Base-by-base conservation (phyloP, 2,329 filamentous ascomycete species). In the Mycosphaerella arachidis region DNA sequence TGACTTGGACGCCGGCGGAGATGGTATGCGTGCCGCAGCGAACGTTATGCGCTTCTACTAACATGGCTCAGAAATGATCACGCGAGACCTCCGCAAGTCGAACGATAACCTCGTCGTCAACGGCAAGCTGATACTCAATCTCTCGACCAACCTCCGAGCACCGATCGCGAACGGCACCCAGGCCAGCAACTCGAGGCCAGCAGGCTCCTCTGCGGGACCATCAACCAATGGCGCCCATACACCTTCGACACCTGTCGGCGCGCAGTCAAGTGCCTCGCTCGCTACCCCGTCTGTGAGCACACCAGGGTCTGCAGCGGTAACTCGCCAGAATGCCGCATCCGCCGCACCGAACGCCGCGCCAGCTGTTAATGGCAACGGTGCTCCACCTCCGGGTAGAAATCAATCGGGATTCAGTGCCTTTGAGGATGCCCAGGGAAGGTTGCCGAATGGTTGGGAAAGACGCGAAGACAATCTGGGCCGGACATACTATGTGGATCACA, bases 401-500 rank as follows among this genome's bases (percentile, higher is more conserved):
- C 81, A 81, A 45, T 68, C 69, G n/a, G 76, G 76, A 56, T 86
- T 96, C 72, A 97, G 92, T 70, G 92, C 93, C 0, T 99, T 99
- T 67, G 93, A 97, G 77, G 94, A 99, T 76, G 86, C 87, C n/a
- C 92, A 97, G 72, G 94, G 94, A 59, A 87, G 93, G 68, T 78
- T 99, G 57, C 94, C 94, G 35, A 87, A 90, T 54, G 94, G 94
- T 35, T 99, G 94, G 93, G 94, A 99, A 78, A 87, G 94, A 58
- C 86, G 94, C 58, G 93, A 97, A 75, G 94, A 99, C 74, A 94
- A 97, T 68, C 77, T 97, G 48, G 93, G 94, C 55, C 85, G 94
- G 70, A 97, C 93, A 24, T 99, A 99, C 74, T 99, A 97, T 73
- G 94, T 99, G 55, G 94, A 99, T 72, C 94, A 97, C 75, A 97